Percentiles rank a stretch among this genome's conserved stretches.
phyloP scores from a whole-genome alignment of 345 rosid species.

The Pugionium dolabratum region DNA sequence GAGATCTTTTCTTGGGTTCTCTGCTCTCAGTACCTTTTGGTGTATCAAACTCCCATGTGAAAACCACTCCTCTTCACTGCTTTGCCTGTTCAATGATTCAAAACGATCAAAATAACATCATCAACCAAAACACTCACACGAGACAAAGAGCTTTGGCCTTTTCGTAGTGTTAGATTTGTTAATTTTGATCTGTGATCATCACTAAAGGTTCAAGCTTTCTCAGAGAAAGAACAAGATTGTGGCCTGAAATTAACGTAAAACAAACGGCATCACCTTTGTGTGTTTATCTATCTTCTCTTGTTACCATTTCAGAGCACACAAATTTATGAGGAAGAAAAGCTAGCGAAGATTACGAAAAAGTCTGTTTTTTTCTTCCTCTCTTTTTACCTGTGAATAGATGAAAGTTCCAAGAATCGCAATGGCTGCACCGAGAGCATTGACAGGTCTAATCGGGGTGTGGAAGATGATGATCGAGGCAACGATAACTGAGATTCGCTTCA shows the following conservation, averaged over 20 bases:
- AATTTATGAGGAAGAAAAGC: not conserved
- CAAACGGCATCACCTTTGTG: not conserved
- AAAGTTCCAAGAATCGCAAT: slow-evolving; percentile 78
- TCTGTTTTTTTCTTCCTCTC: too few species aligned
- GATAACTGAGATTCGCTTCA: slow-evolving; percentile 82
- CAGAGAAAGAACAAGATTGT: not conserved
- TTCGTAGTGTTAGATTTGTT: not conserved
- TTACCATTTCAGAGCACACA: not conserved
- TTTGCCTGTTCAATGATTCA: slow-evolving; percentile 22
- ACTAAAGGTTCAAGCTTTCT: not conserved
- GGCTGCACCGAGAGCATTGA: slow-evolving; percentile 81
- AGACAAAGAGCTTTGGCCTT: not conserved
- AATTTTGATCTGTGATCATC: slow-evolving; percentile 2
- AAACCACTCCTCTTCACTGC: slow-evolving; percentile 14
- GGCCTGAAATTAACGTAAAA: not conserved
- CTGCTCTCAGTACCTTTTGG: not conserved
- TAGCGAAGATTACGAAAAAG: not conserved
- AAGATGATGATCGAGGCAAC: slow-evolving; percentile 80
- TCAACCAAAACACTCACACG: slow-evolving; percentile 8
- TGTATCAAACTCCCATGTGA: slow-evolving; percentile 21
- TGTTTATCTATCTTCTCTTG: not conserved
- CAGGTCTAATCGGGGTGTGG: slow-evolving; percentile 63
- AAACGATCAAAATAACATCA: not conserved
- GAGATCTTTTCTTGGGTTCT: slow-evolving; percentile 17
- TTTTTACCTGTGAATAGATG: slow-evolving; percentile 69